Base-by-base conservation (phyloP, 495 filamentous ascomycete genomes). In the Xanthoparmelia taractica region DNA sequence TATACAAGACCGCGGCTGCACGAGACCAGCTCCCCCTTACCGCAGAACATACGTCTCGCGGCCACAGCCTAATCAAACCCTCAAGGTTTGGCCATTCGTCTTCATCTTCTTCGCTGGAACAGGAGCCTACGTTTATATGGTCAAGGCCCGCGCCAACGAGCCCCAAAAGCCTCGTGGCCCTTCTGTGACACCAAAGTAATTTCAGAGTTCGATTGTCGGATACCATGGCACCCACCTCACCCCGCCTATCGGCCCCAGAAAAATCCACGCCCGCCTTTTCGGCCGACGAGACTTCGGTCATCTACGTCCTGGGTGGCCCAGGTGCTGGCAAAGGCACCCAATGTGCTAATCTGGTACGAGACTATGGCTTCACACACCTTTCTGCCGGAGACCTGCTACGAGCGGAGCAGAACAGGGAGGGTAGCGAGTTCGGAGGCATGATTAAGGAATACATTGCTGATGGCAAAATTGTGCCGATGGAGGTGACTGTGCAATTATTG, bases 381-480 rank as follows among this genome's bases (percentile, higher is more conserved):
- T 90, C 86, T 15, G 94, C 94, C 13, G 94, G 95, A 58, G 94
- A 98, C 77, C 82, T 98, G 25, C 84, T 98, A 40, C 90, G 94
- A 54, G 91, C 88, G 55, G 94, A 98, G 76, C 94, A 98, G 77
- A 79, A 91, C 68, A 87, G 94, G 15, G 79, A 83, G 8, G 91
- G 90, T 47, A 87, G 83, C 67, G 80, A 96, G 72, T 96, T 95
- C 75, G 94, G 94, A 70, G 81, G 87, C 38, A 80, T 97, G 74
- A 98, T 98, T 82, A 86, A 85, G 63, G 78, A 84, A 55, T 91
- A 92, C 79, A 98, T 98, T 80, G 84, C 84, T 43, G 87, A 98
- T 72, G 94, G 94, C 65, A 86, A 84, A 68, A 98, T 98, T 74
- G 94, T 98, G 66, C 94, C 94, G 13, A 96, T 96, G 93, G 93